Evolutionary conservation across 2,329 filamentous ascomycete species (phyloP).

Genomic region (Grosmannia penicillata): DNA sequence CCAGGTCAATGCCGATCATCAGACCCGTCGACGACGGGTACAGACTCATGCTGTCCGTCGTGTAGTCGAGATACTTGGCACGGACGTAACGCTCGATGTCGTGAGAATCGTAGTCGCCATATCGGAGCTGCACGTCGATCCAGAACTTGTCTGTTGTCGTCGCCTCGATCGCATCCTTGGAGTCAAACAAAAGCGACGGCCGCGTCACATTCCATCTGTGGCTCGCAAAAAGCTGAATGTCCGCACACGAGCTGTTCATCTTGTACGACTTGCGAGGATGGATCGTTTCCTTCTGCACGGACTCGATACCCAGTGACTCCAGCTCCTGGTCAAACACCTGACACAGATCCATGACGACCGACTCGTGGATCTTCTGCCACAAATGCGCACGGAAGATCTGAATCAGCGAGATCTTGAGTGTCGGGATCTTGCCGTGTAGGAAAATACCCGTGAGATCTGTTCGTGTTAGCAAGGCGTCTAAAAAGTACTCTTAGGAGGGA

Average conservation of each 20-base stretch:
- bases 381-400: slow-evolving; percentile 99
- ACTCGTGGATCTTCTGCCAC: slow-evolving; percentile 99
- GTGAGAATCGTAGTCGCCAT: slow-evolving; percentile 90
- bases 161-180: slow-evolving; percentile 85
- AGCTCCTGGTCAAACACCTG: slow-evolving; percentile 97
- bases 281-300: slow-evolving; percentile 97
- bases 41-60: slow-evolving; percentile 95
- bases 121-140: slow-evolving; percentile 91
- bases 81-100: slow-evolving; percentile 96
- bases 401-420: slow-evolving; percentile 92
- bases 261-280: slow-evolving; percentile 99
- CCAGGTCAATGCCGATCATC: slow-evolving; percentile 95
- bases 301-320: slow-evolving; percentile 90
- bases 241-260: slow-evolving; percentile 99
- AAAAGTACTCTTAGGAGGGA: neutral
- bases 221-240: slow-evolving; percentile 90
- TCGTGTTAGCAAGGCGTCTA: neutral
- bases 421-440: slow-evolving; percentile 97
- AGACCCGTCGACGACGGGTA: slow-evolving; percentile 93
- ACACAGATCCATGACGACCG: slow-evolving; percentile 95
- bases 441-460: slow-evolving; percentile 93
- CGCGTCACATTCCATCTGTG: slow-evolving; percentile 98
- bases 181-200: slow-evolving; percentile 87
- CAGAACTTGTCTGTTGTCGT: slow-evolving; percentile 99
- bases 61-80: slow-evolving; percentile 97